Conservation (phyloP, 2,329 filamentous ascomycete species). For the Curvularia sp. region DNA sequence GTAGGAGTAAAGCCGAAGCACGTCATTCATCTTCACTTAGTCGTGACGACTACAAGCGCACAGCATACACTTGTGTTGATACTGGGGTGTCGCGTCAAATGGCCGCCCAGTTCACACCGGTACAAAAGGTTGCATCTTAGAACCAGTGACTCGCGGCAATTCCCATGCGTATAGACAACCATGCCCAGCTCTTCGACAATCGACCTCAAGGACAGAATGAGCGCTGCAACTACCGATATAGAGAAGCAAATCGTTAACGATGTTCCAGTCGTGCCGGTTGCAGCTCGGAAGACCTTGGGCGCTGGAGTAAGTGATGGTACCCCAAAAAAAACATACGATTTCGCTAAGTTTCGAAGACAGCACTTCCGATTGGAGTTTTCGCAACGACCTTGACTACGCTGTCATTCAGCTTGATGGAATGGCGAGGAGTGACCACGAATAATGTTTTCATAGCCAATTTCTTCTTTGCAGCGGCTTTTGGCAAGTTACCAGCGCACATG, state of each 20-base stretch:
- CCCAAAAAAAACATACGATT: background rate
- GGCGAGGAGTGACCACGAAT: slow-evolving; percentile 58
- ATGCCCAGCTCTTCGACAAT: slow-evolving; percentile 3
- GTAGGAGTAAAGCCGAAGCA: slow-evolving; percentile 4
- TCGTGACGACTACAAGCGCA: background rate
- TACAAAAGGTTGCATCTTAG: slow-evolving; percentile 3
- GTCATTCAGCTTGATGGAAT: slow-evolving; percentile 63
- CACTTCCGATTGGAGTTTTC: slow-evolving; percentile 61
- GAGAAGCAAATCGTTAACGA: slow-evolving; percentile 26
- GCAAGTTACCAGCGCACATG: slow-evolving; percentile 26
- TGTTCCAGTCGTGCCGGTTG: background rate
- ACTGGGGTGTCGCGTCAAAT: background rate
- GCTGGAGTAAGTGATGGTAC: slow-evolving; percentile 17
- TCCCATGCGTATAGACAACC: background rate
- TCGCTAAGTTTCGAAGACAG: slow-evolving; percentile 48
- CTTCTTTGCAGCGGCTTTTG: slow-evolving; percentile 61
- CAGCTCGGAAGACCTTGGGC: slow-evolving; percentile 21
- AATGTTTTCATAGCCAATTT: slow-evolving; percentile 64
- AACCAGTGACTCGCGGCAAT: background rate
- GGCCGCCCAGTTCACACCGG: background rate
- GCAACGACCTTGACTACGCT: slow-evolving; percentile 63
- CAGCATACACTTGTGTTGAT: background rate
- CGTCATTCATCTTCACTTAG: slow-evolving; percentile 1
- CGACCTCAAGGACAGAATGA: slow-evolving; percentile 15
- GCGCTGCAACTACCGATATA: slow-evolving; percentile 15